These are phyloP conservation scores for Pythium sp. DNA, from an alignment of 352 stramenopile genomes.

Conservation along the genomic window DNA sequence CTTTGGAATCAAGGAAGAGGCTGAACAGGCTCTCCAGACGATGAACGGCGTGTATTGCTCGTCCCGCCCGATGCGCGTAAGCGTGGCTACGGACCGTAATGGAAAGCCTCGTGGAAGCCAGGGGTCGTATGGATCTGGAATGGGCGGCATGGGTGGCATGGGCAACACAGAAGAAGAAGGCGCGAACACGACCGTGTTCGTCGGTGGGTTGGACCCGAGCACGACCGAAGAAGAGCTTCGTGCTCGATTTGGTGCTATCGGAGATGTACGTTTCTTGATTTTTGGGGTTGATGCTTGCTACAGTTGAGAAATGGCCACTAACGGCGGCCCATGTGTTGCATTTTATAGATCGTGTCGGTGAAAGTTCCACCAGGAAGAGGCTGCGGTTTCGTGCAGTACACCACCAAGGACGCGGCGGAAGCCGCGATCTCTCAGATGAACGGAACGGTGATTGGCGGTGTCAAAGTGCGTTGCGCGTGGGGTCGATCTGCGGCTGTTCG, in stretches of 20 bases:
- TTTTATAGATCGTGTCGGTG: conserved; percentile 62
- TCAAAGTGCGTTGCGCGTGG: conserved; percentile 89
- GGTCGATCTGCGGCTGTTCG: conserved; percentile 72
- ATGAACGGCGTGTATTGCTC: conserved; percentile 91
- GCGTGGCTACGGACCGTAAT: conserved; percentile 85
- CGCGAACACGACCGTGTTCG: conserved; percentile 90
- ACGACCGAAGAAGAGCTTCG: conserved; percentile 85
- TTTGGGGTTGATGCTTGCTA: background rate
- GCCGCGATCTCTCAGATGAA: conserved; percentile 89
- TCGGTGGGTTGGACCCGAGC: conserved; percentile 81
- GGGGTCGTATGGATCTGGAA: conserved; percentile 20
- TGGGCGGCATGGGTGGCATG: conserved; percentile 6
- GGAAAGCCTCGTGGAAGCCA: conserved; percentile 30
- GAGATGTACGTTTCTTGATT: conserved; percentile 48
- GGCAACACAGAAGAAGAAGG: conserved; percentile 48
- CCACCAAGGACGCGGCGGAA: conserved; percentile 76
- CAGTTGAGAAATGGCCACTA: background rate
- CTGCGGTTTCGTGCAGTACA: conserved; percentile 91
- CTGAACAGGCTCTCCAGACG: conserved; percentile 81
- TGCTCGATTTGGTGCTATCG: conserved; percentile 71
- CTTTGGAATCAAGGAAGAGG: conserved; percentile 86
- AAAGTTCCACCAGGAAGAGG: conserved; percentile 86
- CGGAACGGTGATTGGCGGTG: conserved; percentile 68
- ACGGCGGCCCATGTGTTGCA: background rate
- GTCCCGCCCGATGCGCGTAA: conserved; percentile 87